These are phyloP conservation scores for Geotrichum cucujoidarum DNA, from an alignment of 1,139 yeast species.

Conservation along the genomic window DNA sequence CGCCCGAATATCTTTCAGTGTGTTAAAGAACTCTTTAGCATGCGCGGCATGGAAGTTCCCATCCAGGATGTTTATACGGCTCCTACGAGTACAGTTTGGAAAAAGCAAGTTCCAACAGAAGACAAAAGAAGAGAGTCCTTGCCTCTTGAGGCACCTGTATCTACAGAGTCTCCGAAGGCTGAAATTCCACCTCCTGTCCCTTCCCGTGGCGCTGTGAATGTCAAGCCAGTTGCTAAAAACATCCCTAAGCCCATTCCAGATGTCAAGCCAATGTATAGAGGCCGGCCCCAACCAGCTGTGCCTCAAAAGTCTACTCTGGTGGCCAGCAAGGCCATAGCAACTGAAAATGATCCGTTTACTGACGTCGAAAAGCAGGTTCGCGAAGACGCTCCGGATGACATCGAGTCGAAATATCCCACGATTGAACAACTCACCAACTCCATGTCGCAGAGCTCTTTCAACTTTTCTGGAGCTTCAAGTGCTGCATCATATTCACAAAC, in stretches of 20 bases:
- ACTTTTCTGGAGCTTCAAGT: constrained; percentile 17
- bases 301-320: background rate
- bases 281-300: constrained; percentile 14
- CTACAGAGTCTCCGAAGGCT: background rate
- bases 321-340: background rate
- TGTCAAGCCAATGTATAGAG: constrained; percentile 19
- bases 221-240: constrained; percentile 1
- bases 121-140: constrained; percentile 6
- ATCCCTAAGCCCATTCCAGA: constrained; percentile 10
- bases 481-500: constrained; percentile 2
- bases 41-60: constrained; percentile 53
- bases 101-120: constrained; percentile 22
- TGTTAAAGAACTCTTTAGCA: constrained; percentile 59
- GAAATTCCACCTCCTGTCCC: background rate
- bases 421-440: constrained; percentile 35
- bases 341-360: constrained; percentile 5
- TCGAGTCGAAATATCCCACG: constrained; percentile 33
- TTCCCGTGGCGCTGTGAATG: constrained; percentile 7
- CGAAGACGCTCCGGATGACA: constrained; percentile 21
- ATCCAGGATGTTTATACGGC: constrained; percentile 34
- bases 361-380: constrained; percentile 20
- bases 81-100: constrained; percentile 17
- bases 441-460: constrained; percentile 25
- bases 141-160: constrained; percentile 4
- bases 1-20: constrained; percentile 89